Evolutionary conservation across 129 eudicot species (phyloP).

Genomic region (Daucus carota): DH1_v3.0 NC_030389.2:2967501-2968000

Average conservation of each 20-base stretch:
- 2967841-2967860: conserved; percentile 59
- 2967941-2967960: conserved; percentile 65
- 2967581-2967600: not conserved
- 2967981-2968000: conserved; percentile 70
- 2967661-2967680: not conserved
- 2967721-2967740: conserved; percentile 89
- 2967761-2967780: conserved; percentile 89
- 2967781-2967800: conserved; percentile 70
- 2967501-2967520: not conserved
- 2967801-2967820: conserved; percentile 73
- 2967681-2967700: conserved; percentile 82
- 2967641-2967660: not conserved
- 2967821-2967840: conserved; percentile 57
- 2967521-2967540: not conserved
- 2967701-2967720: conserved; percentile 64
- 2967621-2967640: not conserved
- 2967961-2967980: conserved; percentile 64
- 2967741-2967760: conserved; percentile 97
- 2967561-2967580: not conserved
- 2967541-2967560: not conserved
- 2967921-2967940: conserved; percentile 75
- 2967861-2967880: conserved; percentile 59
- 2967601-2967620: not conserved
- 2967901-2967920: conserved; percentile 74
- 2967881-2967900: conserved; percentile 77